Evolutionary conservation across 1,284 basidiomycete genomes (phyloP).

Genomic region (Tilletia walkeri): DNA sequence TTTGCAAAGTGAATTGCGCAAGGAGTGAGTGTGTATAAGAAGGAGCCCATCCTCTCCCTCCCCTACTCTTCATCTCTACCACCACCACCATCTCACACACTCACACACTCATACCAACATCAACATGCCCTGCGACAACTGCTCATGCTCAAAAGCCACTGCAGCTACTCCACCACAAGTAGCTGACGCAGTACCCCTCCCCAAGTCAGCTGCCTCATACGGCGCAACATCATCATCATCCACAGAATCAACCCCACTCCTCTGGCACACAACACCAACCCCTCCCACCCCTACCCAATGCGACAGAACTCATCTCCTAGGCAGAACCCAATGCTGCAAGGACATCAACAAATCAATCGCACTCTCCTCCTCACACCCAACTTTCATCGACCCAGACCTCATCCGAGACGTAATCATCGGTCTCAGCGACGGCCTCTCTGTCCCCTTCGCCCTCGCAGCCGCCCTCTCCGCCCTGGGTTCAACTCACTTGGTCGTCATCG

Average conservation of each 20-base stretch:
- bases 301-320: slow-evolving; percentile 59
- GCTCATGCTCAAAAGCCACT: not conserved
- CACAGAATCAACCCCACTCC: slow-evolving; percentile 4
- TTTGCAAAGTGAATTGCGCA: too few species aligned
- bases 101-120: not conserved
- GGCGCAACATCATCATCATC: not conserved
- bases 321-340: slow-evolving; percentile 69
- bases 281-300: slow-evolving; percentile 56
- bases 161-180: not conserved
- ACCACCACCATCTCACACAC: not conserved
- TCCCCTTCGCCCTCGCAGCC: slow-evolving; percentile 60
- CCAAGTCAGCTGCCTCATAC: not conserved
- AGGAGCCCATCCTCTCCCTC: too few species aligned
- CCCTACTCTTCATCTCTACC: not conserved
- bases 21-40: too few species aligned
- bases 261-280: slow-evolving; percentile 13
- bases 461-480: slow-evolving; percentile 87
- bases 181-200: slow-evolving; percentile 11
- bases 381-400: slow-evolving; percentile 76
- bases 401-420: slow-evolving; percentile 82
- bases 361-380: slow-evolving; percentile 53
- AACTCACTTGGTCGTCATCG: slow-evolving; percentile 81
- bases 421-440: slow-evolving; percentile 90
- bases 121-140: slow-evolving; percentile 17
- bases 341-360: slow-evolving; percentile 75